phyloP scores from a whole-genome alignment of 306 rosid genomes.

The Canavalia gladiata region DNA sequence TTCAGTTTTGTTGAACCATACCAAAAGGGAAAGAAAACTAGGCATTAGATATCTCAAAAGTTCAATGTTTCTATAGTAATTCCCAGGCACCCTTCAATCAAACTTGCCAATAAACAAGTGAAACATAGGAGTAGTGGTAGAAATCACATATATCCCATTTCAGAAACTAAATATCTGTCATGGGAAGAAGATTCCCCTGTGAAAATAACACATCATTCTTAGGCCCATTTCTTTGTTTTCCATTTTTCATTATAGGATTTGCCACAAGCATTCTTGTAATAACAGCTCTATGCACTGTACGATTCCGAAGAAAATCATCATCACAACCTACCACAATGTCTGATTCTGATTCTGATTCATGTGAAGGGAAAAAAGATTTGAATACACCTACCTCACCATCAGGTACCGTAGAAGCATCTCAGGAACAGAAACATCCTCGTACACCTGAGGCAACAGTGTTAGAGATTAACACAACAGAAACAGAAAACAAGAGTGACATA shows the following conservation, averaged over 20 bases:
- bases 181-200: slow-evolving; percentile 75
- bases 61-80: neutral
- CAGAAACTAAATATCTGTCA: slow-evolving; percentile 40
- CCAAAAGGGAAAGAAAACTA: neutral
- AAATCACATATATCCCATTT: neutral
- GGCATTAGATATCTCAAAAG: neutral
- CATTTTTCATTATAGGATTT: slow-evolving; percentile 56
- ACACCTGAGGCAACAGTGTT: slow-evolving; percentile 6
- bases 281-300: slow-evolving; percentile 59
- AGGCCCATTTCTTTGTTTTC: slow-evolving; percentile 54
- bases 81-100: slow-evolving; percentile 11
- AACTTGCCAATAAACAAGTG: neutral
- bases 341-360: neutral
- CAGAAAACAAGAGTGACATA: slow-evolving; percentile 3
- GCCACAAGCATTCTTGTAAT: slow-evolving; percentile 63
- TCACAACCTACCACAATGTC: slow-evolving; percentile 3
- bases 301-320: slow-evolving; percentile 48
- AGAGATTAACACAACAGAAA: neutral
- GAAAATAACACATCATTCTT: slow-evolving; percentile 49
- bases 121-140: slow-evolving; percentile 13
- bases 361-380: neutral
- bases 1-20: slow-evolving; percentile 42
- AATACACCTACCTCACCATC: neutral
- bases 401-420: neutral
- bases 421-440: neutral